Evolutionary conservation across 352 stramenopile genomes (phyloP).

Genomic region (Achlya hypogyna): DNA sequence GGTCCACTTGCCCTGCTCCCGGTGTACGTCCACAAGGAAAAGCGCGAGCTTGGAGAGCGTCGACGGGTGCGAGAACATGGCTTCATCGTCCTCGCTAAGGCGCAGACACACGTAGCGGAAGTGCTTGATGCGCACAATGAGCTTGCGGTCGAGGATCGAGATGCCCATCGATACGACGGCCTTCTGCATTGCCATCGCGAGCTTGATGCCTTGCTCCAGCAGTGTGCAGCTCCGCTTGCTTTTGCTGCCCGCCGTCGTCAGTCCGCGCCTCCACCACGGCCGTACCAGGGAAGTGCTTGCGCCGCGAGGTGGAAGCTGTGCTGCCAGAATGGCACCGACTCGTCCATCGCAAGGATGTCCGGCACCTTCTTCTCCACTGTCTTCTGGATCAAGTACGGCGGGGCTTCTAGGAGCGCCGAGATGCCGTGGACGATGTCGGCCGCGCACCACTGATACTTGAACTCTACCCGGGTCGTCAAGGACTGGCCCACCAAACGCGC

Average conservation of each 20-base stretch:
- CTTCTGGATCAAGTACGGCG: constrained; percentile 28
- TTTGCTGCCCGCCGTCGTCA: constrained; percentile 1
- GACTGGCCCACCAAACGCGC: too few species aligned
- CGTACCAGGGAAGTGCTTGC: constrained; percentile 51
- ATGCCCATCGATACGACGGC: constrained; percentile 90
- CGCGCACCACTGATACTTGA: constrained; percentile 91
- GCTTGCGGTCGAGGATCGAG: constrained; percentile 92
- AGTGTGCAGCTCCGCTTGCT: constrained; percentile 40
- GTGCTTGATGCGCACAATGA: constrained; percentile 92
- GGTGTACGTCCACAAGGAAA: constrained; percentile 93
- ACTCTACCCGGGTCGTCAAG: constrained; percentile 45
- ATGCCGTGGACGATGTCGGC: constrained; percentile 93
- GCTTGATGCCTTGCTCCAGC: constrained; percentile 90
- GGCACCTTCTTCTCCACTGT: constrained; percentile 6
- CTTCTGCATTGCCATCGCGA: constrained; percentile 93
- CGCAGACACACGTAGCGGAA: constrained; percentile 96
- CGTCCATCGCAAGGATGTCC: neutral
- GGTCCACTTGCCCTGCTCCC: constrained; percentile 92
- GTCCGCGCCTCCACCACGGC: neutral
- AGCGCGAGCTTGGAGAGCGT: constrained; percentile 90
- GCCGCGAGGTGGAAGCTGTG: constrained; percentile 75
- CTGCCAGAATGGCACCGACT: constrained; percentile 39
- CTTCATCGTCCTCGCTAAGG: constrained; percentile 66
- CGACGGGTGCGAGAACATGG: constrained; percentile 90
- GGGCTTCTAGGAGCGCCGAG: constrained; percentile 89